These are phyloP conservation scores for Exophiala sp. DNA, from an alignment of 2,329 filamentous ascomycete species.

Conservation along the genomic window DNA sequence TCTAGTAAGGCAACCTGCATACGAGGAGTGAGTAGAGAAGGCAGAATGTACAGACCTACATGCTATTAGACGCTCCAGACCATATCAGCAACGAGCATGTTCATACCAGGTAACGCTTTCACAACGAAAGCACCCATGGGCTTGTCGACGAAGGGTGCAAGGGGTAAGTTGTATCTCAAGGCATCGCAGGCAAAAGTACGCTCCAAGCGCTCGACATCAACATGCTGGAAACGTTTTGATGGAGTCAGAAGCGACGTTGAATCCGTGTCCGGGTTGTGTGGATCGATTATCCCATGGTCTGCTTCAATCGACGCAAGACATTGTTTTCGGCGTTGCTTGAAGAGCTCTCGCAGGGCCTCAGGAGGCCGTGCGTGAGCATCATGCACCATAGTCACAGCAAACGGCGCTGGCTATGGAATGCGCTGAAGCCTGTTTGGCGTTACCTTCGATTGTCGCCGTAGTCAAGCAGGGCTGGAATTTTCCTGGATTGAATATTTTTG, in stretches of 20 bases:
- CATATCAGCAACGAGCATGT: slow-evolving; percentile 32
- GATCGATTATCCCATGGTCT: slow-evolving; percentile 58
- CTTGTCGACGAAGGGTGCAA: slow-evolving; percentile 10
- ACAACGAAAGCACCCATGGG: slow-evolving; percentile 61
- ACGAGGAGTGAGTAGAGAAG: slow-evolving; percentile 65
- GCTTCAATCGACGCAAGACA: slow-evolving; percentile 18
- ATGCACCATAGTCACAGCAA: slow-evolving; percentile 1
- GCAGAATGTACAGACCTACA: slow-evolving; percentile 74
- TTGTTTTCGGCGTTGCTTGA: slow-evolving; percentile 68
- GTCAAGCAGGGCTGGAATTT: too few relatives aligned
- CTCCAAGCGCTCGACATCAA: background rate
- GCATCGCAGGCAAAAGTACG: background rate
- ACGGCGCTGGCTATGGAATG: background rate
- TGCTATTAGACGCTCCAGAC: slow-evolving; percentile 11
- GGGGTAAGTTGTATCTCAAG: slow-evolving; percentile 44
- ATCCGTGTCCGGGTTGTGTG: slow-evolving; percentile 39
- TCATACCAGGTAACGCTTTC: slow-evolving; percentile 64
- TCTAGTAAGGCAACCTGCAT: slow-evolving; percentile 69
- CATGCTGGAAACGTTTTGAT: background rate
- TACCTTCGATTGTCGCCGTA: too few relatives aligned
- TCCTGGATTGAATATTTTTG: too few relatives aligned
- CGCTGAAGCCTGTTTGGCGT: too few relatives aligned
- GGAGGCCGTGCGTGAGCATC: slow-evolving; percentile 79
- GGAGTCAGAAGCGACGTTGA: background rate
- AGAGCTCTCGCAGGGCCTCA: slow-evolving; percentile 63